Evolutionary conservation across 2,329 filamentous ascomycete genomes (phyloP).

Genomic region (Sarocladium oryzae): DNA sequence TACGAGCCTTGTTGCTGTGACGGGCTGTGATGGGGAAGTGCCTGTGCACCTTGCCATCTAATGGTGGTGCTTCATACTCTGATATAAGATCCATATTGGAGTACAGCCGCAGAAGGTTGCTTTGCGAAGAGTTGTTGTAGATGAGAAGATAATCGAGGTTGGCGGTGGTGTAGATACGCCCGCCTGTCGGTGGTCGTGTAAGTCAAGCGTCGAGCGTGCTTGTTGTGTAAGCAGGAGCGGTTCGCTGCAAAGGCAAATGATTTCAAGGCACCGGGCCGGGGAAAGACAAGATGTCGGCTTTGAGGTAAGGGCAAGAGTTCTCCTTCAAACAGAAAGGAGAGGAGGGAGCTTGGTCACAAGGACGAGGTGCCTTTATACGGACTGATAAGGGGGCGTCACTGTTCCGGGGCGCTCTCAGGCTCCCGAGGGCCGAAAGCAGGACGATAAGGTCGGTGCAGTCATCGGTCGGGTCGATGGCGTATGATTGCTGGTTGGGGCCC

Average conservation of each 20-base stretch:
- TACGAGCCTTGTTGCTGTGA: slow-evolving; percentile 4
- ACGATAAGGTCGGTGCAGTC: slow-evolving; percentile 3
- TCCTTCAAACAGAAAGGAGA: neutral
- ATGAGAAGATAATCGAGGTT: neutral
- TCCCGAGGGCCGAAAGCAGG: slow-evolving; percentile 8
- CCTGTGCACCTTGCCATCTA: slow-evolving; percentile 7
- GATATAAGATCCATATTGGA: neutral
- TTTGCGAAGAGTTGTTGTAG: neutral
- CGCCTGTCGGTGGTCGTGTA: neutral
- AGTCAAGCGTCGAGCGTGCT: neutral
- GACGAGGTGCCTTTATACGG: slow-evolving; percentile 1
- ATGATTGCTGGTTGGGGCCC: slow-evolving; percentile 2
- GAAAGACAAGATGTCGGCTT: neutral
- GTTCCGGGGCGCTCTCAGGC: neutral
- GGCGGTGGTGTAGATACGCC: neutral
- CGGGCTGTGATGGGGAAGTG: slow-evolving; percentile 4
- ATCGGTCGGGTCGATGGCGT: slow-evolving; percentile 7
- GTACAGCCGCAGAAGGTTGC: neutral
- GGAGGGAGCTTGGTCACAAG: slow-evolving; percentile 4
- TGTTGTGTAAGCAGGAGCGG: neutral
- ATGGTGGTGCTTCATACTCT: neutral
- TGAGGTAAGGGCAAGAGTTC: neutral
- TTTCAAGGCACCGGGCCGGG: neutral
- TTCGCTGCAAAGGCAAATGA: neutral
- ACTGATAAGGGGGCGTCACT: slow-evolving; percentile 4